These are phyloP conservation scores for Bonnemaisonia californica DNA, from an alignment of 31 red algal genomes.

Conservation along the genomic window DNA sequence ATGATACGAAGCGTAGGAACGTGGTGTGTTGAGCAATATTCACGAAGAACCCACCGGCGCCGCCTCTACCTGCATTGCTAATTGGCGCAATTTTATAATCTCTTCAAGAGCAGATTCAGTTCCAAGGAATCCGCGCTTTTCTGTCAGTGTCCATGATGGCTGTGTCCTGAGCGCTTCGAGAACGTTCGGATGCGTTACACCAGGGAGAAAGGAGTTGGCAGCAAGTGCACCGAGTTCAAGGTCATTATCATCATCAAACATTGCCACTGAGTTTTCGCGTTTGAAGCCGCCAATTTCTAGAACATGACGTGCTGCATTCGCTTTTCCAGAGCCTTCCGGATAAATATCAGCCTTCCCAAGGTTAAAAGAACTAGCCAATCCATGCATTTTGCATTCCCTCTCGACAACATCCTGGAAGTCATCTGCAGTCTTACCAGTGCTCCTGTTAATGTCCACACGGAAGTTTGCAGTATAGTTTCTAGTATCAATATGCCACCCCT, in stretches of 20 bases:
- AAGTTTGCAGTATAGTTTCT: slow-evolving; percentile 85
- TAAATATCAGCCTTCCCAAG: slow-evolving; percentile 92
- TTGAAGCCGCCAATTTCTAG: slow-evolving; percentile 31
- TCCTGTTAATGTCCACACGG: slow-evolving; percentile 66
- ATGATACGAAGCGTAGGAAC: no score
- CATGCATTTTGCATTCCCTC: background rate
- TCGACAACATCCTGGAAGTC: slow-evolving; percentile 21
- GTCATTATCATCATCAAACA: slow-evolving; percentile 99
- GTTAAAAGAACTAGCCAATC: slow-evolving; percentile 73
- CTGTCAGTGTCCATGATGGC: slow-evolving; percentile 71
- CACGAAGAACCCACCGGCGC: background rate
- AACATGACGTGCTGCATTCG: slow-evolving; percentile 74
- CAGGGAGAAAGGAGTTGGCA: slow-evolving; percentile 70
- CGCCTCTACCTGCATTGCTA: background rate
- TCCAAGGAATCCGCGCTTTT: slow-evolving; percentile 63
- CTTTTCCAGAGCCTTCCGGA: slow-evolving; percentile 81
- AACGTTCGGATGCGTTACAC: slow-evolving; percentile 82
- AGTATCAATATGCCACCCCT: slow-evolving; percentile 74
- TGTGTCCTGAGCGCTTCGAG: slow-evolving; percentile 55
- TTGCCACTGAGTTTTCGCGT: slow-evolving; percentile 49
- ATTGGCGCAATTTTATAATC: slow-evolving; percentile 45
- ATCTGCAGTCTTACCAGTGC: slow-evolving; percentile 46
- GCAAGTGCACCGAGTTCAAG: slow-evolving; percentile 71
- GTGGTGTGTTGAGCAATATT: no score
- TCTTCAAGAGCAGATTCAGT: slow-evolving; percentile 87